phyloP scores from a whole-genome alignment of 352 stramenopile genomes.

The Globisporangium rhizosaccharum region DNA sequence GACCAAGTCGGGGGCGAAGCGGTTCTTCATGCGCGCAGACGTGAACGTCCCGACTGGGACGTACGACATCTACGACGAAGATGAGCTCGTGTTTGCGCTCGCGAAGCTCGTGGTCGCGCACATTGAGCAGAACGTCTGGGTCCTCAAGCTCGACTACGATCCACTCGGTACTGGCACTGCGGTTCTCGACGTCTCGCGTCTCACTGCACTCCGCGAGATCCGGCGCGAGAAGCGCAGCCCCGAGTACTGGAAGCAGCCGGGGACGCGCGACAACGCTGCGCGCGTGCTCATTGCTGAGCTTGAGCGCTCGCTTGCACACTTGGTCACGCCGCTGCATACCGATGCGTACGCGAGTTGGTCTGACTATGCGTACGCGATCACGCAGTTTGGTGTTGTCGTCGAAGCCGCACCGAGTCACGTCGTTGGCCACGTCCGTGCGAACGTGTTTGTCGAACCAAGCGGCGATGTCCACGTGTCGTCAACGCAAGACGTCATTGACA shows the following conservation, averaged over 20 bases:
- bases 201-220: slow-evolving; percentile 56
- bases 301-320: slow-evolving; percentile 29
- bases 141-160: slow-evolving; percentile 82
- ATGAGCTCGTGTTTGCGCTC: slow-evolving; percentile 78
- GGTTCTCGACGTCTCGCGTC: slow-evolving; percentile 55
- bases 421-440: slow-evolving; percentile 51
- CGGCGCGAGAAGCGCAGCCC: slow-evolving; percentile 49
- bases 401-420: slow-evolving; percentile 53
- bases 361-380: slow-evolving; percentile 48
- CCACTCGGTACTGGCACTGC: slow-evolving; percentile 55
- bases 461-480: slow-evolving; percentile 63
- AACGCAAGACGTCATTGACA: slow-evolving; percentile 54
- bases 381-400: slow-evolving; percentile 70
- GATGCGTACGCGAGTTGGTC: slow-evolving; percentile 68
- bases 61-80: slow-evolving; percentile 87
- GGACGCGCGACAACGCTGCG: slow-evolving; percentile 49
- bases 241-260: slow-evolving; percentile 71
- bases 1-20: slow-evolving; percentile 77
- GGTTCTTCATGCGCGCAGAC: slow-evolving; percentile 76
- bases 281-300: slow-evolving; percentile 54
- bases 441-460: slow-evolving; percentile 74
- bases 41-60: slow-evolving; percentile 83
- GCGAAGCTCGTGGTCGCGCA: slow-evolving; percentile 85
- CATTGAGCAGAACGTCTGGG: slow-evolving; percentile 69
- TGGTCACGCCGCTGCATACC: slow-evolving; percentile 19